Evolutionary conservation across 305 asterid genomes (phyloP).

Genomic region (Salvia sclarea): DNA sequence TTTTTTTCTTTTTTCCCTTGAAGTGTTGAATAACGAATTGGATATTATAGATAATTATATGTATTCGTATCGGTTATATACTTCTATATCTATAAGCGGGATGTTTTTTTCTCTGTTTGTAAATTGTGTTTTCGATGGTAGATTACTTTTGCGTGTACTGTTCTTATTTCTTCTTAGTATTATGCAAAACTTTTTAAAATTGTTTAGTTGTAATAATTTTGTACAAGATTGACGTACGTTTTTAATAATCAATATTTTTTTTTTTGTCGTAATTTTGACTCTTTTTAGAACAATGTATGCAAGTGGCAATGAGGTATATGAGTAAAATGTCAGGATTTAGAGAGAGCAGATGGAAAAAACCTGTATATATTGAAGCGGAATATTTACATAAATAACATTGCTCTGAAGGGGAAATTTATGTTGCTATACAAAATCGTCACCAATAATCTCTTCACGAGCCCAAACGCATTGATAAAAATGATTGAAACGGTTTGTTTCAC

Average conservation of each 20-base stretch:
- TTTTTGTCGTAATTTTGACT: neutral
- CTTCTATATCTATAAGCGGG: neutral
- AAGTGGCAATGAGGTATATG: no score
- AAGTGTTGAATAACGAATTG: constrained; percentile 30
- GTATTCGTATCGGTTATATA: neutral
- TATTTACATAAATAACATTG: no score
- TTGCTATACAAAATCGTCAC: no score
- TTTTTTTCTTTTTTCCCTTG: neutral
- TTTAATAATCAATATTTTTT: neutral
- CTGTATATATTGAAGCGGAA: no score
- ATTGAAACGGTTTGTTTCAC: no score
- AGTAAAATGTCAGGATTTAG: neutral
- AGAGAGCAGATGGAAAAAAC: no score
- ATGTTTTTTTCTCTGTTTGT: neutral
- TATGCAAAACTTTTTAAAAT: neutral
- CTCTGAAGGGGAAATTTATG: no score
- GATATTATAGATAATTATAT: neutral
- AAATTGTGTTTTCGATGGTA: neutral
- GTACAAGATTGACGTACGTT: neutral
- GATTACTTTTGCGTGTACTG: neutral
- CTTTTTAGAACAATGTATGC: neutral
- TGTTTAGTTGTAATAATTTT: neutral
- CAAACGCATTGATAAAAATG: no score
- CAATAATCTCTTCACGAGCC: no score
- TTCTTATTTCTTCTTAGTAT: neutral